phyloP scores from a whole-genome alignment of 2,329 filamentous ascomycete genomes.

The Didymella glomerata region DNA sequence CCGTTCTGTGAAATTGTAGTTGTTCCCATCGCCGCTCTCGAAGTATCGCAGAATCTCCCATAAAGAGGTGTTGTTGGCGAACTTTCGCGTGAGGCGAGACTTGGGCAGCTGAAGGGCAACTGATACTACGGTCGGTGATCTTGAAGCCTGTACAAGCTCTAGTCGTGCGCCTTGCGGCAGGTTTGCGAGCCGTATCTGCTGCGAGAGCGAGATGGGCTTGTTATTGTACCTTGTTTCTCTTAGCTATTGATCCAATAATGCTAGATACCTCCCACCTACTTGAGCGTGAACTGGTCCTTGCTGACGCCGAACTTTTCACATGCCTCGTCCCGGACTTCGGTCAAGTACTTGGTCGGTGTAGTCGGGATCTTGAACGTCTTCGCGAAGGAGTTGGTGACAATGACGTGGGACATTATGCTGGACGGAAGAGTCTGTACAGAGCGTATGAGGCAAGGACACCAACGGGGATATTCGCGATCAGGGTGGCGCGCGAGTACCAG shows the following conservation, averaged over 20 bases:
- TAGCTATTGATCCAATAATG: conserved; percentile 1
- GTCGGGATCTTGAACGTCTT: conserved; percentile 84
- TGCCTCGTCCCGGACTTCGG: conserved; percentile 86
- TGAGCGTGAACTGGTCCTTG: conserved; percentile 79
- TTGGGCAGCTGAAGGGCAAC: conserved; percentile 87
- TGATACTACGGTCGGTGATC: conserved; percentile 83
- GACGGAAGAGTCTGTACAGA: conserved; percentile 38
- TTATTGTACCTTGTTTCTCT: conserved; percentile 64
- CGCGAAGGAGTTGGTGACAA: conserved; percentile 83
- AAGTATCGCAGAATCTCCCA: conserved; percentile 93
- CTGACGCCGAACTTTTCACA: conserved; percentile 81
- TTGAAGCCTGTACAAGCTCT: conserved; percentile 86
- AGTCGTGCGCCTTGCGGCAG: conserved; percentile 87
- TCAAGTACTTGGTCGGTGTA: conserved; percentile 78
- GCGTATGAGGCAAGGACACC: conserved; percentile 37
- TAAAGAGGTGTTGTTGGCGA: conserved; percentile 85
- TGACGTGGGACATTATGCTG: conserved; percentile 84
- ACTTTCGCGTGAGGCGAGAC: conserved; percentile 80
- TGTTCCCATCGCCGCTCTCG: conserved; percentile 65
- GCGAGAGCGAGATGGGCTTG: conserved; percentile 84
- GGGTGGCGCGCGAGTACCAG: conserved; percentile 38
- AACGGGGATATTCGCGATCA: conserved; percentile 40
- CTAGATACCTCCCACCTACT: conserved; percentile 61
- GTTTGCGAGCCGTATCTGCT: conserved; percentile 83
- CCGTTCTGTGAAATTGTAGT: conserved; percentile 82